Evolutionary conservation across 2,329 filamentous ascomycete genomes (phyloP).

Genomic region (Balansia obtecta): DNA sequence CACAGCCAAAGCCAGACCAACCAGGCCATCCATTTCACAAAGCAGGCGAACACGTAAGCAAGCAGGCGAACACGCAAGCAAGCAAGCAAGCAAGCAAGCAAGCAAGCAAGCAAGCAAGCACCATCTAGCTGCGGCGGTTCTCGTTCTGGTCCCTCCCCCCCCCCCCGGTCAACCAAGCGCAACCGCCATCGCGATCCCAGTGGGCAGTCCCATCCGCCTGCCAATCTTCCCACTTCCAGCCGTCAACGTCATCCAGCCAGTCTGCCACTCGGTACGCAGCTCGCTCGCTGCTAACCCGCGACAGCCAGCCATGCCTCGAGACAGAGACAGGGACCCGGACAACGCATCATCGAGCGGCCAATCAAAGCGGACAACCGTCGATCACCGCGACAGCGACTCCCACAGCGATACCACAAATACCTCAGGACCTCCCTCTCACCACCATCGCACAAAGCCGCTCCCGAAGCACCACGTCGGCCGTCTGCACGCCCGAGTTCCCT

Average conservation of each 20-base stretch:
- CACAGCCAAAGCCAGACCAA: too few relatives aligned
- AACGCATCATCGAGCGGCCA: conserved; percentile 36
- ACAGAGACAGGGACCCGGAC: conserved; percentile 34
- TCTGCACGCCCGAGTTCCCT: conserved; percentile 39
- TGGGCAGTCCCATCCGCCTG: not conserved
- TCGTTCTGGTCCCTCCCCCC: too few relatives aligned
- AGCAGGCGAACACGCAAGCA: too few relatives aligned
- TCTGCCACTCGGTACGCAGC: not conserved
- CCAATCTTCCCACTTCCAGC: not conserved
- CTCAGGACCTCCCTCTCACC: conserved; percentile 12
- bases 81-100: too few relatives aligned
- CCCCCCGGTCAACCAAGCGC: not conserved
- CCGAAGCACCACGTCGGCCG: conserved; percentile 28
- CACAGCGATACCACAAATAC: conserved; percentile 18
- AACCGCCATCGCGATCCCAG: not conserved
- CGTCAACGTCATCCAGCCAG: not conserved
- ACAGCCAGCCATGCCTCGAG: conserved; percentile 26
- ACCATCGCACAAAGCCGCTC: conserved; percentile 19
- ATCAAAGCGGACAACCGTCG: conserved; percentile 39
- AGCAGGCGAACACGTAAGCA: too few relatives aligned
- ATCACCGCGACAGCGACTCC: conserved; percentile 23
- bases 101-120: too few relatives aligned
- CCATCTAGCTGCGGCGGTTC: too few relatives aligned
- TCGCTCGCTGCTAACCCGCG: not conserved
- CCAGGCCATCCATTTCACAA: too few relatives aligned